phyloP scores from a whole-genome alignment of 164 flowering plant genomes.

The Nymphaea thermarum region DNA sequence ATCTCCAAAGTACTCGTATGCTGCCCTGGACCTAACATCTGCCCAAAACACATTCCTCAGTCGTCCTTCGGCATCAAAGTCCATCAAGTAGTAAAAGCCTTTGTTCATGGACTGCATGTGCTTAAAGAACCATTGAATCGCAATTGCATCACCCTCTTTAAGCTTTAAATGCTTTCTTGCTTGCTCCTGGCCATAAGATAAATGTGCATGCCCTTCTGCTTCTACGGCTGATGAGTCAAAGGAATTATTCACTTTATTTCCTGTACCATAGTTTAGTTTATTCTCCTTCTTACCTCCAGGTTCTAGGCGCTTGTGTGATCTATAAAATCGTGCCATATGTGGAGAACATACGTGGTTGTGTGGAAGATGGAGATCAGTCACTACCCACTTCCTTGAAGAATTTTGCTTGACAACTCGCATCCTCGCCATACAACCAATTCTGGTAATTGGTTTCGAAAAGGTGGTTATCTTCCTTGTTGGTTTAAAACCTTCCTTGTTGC shows the following conservation, averaged over 20 bases:
- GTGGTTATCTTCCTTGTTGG: not conserved
- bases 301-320: not conserved
- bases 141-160: slow-evolving; percentile 33
- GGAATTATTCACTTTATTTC: slow-evolving; percentile 37
- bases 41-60: slow-evolving; percentile 62
- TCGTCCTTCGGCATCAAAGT: slow-evolving; percentile 43
- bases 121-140: slow-evolving; percentile 28
- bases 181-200: slow-evolving; percentile 19
- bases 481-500: not conserved
- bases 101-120: slow-evolving; percentile 34
- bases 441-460: not conserved
- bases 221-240: slow-evolving; percentile 24
- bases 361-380: not conserved
- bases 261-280: slow-evolving; percentile 32
- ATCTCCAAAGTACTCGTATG: slow-evolving; percentile 49
- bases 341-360: slow-evolving; percentile 2
- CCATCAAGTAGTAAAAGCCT: slow-evolving; percentile 48
- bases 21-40: slow-evolving; percentile 52
- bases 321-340: slow-evolving; percentile 1
- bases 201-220: slow-evolving; percentile 16
- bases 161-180: slow-evolving; percentile 26
- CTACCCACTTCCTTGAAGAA: not conserved
- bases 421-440: slow-evolving; percentile 2
- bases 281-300: slow-evolving; percentile 1
- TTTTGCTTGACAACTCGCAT: not conserved